A percentile compares a stretch with the other conserved stretches of the same genome.
Conservation (phyloP, 176 grass and related monocot species). For the Avena eriantha region DNA sequence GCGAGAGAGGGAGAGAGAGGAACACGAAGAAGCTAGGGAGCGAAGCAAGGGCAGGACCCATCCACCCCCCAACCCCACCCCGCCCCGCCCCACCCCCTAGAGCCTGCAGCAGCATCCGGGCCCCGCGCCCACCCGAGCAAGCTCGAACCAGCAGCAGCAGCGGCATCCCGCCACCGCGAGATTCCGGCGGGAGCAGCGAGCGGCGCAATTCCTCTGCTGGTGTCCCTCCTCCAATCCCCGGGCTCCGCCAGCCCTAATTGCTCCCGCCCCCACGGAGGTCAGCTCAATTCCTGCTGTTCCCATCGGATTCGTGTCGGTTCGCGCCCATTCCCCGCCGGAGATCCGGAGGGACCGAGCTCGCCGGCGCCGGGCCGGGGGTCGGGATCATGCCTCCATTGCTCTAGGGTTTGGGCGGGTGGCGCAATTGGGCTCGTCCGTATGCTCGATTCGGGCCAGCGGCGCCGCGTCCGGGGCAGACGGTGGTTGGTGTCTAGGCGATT, state of each 20-base stretch:
- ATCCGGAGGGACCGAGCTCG: slow-evolving; percentile 44
- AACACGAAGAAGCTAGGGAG: slow-evolving; percentile 47
- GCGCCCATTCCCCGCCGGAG: slow-evolving; percentile 30
- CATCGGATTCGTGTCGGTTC: slow-evolving; percentile 47
- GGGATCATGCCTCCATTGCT: slow-evolving; percentile 61
- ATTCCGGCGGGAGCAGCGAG: slow-evolving; percentile 21
- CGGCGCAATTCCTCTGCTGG: slow-evolving; percentile 45
- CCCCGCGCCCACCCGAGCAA: slow-evolving; percentile 42
- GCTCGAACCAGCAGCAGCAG: neutral
- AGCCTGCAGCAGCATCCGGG: neutral
- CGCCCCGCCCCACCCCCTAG: neutral
- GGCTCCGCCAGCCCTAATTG: slow-evolving; percentile 39
- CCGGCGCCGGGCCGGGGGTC: slow-evolving; percentile 26
- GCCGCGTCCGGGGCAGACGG: neutral
- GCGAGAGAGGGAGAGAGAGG: slow-evolving; percentile 24
- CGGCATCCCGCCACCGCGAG: slow-evolving; percentile 29
- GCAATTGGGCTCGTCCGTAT: slow-evolving; percentile 43
- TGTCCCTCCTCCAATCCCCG: slow-evolving; percentile 8
- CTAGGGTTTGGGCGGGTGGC: slow-evolving; percentile 59
- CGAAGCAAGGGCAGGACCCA: slow-evolving; percentile 44
- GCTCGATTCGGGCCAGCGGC: slow-evolving; percentile 42
- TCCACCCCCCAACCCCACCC: slow-evolving; percentile 19
- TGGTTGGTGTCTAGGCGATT: slow-evolving; percentile 37
- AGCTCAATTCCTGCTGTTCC: slow-evolving; percentile 51
- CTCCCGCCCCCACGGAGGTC: slow-evolving; percentile 49